Percentiles rank a stretch among this genome's conserved stretches.
Evolutionary conservation across 1,284 basidiomycete species (phyloP).

Genomic region (Anthracocystis walkeri): DNA sequence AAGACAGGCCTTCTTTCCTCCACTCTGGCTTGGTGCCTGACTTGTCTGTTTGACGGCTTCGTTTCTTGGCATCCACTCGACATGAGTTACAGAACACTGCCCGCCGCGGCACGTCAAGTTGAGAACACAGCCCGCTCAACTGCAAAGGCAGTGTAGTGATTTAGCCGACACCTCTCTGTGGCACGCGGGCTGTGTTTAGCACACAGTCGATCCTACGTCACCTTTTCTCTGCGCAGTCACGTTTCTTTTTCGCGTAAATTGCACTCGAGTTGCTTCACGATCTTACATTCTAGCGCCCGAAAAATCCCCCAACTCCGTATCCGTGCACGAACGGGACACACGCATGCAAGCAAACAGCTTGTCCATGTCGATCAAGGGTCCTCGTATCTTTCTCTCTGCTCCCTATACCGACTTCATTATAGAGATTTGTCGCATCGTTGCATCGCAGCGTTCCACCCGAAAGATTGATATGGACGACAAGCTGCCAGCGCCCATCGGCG

Average conservation of each 20-base stretch:
- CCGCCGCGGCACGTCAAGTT: neutral
- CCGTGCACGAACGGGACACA: constrained; percentile 2
- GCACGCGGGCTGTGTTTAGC: constrained; percentile 3
- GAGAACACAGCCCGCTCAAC: neutral
- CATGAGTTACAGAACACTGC: neutral
- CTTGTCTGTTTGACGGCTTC: neutral
- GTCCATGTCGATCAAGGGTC: constrained; percentile 19
- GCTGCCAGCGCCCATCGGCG: constrained; percentile 15
- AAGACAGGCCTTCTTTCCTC: neutral
- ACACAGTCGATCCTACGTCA: constrained; percentile 6
- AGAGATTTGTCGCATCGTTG: too few species aligned
- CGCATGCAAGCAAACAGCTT: neutral
- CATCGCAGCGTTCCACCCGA: too few species aligned
- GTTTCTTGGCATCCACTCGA: constrained; percentile 11
- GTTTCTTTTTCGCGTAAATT: constrained; percentile 8
- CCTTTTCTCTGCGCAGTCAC: neutral
- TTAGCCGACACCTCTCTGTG: neutral
- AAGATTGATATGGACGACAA: constrained; percentile 26
- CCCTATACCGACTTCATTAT: neutral
- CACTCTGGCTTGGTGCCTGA: constrained; percentile 10
- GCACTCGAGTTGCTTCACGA: neutral
- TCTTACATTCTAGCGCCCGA: neutral
- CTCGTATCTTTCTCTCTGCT: neutral
- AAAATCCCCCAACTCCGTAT: neutral
- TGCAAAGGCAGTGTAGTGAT: constrained; percentile 1